Evolutionary conservation across 2,329 filamentous ascomycete genomes (phyloP).

Genomic region (Stachybotrys chlorohalonatus): DNA sequence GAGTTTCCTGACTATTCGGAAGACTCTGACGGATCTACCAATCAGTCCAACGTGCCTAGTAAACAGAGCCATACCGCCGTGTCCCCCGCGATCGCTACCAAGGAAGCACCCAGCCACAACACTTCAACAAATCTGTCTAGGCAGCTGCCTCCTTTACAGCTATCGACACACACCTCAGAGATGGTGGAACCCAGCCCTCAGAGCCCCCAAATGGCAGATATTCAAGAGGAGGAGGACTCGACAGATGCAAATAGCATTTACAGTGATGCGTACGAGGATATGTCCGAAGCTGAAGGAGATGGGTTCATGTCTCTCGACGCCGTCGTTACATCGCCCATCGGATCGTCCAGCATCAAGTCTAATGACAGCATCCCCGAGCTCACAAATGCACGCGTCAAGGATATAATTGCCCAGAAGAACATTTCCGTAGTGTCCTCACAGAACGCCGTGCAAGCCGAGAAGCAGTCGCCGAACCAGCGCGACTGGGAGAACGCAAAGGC

Average conservation of each 20-base stretch:
- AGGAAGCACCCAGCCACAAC: background rate
- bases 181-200: background rate
- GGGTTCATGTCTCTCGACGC: slow-evolving; percentile 68
- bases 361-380: slow-evolving; percentile 14
- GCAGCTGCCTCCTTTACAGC: background rate
- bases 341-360: slow-evolving; percentile 28
- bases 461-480: slow-evolving; percentile 14
- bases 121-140: background rate
- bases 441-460: background rate
- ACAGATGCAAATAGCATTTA: slow-evolving; percentile 52
- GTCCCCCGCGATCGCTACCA: background rate
- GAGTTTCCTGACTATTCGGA: slow-evolving; percentile 35
- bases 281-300: slow-evolving; percentile 53
- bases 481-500: slow-evolving; percentile 62
- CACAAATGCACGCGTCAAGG: slow-evolving; percentile 11
- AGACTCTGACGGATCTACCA: background rate
- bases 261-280: slow-evolving; percentile 69
- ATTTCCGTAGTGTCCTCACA: background rate
- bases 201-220: slow-evolving; percentile 21
- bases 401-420: slow-evolving; percentile 3
- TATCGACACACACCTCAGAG: background rate
- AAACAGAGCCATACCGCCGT: background rate
- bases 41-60: background rate
- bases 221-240: slow-evolving; percentile 30
- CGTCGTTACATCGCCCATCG: slow-evolving; percentile 43